phyloP scores from a whole-genome alignment of 768 basidiomycete genomes.

The Coprinopsis strossmayeri region DNA sequence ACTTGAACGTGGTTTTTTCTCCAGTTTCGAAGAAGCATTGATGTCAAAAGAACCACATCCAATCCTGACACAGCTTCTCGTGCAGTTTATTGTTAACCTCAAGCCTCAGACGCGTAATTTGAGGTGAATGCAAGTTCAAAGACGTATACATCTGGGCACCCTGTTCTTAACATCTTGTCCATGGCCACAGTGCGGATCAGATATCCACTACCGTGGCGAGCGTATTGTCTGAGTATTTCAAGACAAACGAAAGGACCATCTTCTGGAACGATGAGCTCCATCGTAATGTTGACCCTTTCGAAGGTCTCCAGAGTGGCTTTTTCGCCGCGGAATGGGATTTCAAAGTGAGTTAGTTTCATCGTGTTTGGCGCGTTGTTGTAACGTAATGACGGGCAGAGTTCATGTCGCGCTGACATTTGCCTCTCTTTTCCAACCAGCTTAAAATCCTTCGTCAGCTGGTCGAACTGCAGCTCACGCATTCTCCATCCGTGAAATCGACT shows the following conservation, averaged over 20 bases:
- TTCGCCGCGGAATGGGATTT: conserved; percentile 77
- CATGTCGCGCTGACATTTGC: conserved; percentile 7
- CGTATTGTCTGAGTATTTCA: conserved; percentile 69
- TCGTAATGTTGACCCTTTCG: conserved; percentile 71
- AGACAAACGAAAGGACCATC: conserved; percentile 63
- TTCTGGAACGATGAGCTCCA: conserved; percentile 73
- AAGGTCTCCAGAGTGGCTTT: conserved; percentile 60
- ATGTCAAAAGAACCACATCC: conserved; percentile 65
- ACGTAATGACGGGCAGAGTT: conserved; percentile 8
- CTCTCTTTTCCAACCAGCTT: conserved; percentile 41
- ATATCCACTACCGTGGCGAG: conserved; percentile 69
- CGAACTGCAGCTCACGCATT: conserved; percentile 74
- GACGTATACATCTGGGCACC: conserved; percentile 12
- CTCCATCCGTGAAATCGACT: conserved; percentile 55
- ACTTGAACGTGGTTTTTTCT: conserved; percentile 18
- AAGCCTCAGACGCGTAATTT: conserved; percentile 87
- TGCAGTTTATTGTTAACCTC: conserved; percentile 74
- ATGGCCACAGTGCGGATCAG: conserved; percentile 61
- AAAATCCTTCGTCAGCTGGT: conserved; percentile 79
- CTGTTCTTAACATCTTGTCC: conserved; percentile 11
- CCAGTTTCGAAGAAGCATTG: conserved; percentile 76
- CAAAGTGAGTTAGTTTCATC: conserved; percentile 48
- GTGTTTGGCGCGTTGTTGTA: conserved; percentile 1
- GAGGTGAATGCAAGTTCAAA: conserved; percentile 51
- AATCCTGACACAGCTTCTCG: conserved; percentile 66